Conservation (phyloP, 352 stramenopile species). For the Phytophthora tentaculata region DNA sequence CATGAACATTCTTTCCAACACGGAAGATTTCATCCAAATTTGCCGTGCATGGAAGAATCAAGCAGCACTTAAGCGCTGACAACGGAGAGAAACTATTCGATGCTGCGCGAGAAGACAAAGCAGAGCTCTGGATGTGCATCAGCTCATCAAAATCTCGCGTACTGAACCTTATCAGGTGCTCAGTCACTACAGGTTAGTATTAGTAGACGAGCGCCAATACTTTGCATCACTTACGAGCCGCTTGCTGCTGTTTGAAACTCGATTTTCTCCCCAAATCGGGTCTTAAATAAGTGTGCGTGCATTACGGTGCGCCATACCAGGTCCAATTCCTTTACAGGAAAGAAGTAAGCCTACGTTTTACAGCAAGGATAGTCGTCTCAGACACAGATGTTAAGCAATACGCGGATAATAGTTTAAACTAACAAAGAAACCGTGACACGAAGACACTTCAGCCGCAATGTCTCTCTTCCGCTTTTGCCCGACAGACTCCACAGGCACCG, state of each 20-base stretch:
- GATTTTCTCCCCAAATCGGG: conserved; percentile 62
- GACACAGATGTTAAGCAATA: too few species aligned
- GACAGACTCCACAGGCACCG: conserved; percentile 8
- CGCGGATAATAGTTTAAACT: conserved; percentile 3
- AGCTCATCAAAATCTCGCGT: conserved; percentile 81
- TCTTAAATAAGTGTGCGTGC: conserved; percentile 69
- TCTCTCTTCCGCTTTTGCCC: conserved; percentile 42
- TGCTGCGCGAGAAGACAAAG: conserved; percentile 39
- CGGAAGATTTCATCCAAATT: conserved; percentile 75
- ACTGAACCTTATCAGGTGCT: conserved; percentile 45
- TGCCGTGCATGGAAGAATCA: conserved; percentile 65
- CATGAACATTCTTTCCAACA: conserved; percentile 75
- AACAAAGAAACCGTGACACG: conserved; percentile 45
- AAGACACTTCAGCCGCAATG: not conserved
- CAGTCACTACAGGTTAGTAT: conserved; percentile 2
- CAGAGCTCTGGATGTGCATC: conserved; percentile 70
- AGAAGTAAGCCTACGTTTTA: conserved; percentile 55
- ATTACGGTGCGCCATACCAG: conserved; percentile 70
- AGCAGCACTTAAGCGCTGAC: conserved; percentile 67
- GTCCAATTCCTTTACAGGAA: conserved; percentile 58
- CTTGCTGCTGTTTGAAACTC: conserved; percentile 66
- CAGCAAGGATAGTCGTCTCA: not conserved
- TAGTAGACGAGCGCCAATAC: not conserved
- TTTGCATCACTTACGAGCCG: conserved; percentile 45
- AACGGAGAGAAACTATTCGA: conserved; percentile 46